A percentile compares a stretch with the other conserved stretches of the same genome.
These are phyloP conservation scores for Alloascoidea hylecoeti DNA, from an alignment of 805 yeast genomes.

Conservation along the genomic window DNA sequence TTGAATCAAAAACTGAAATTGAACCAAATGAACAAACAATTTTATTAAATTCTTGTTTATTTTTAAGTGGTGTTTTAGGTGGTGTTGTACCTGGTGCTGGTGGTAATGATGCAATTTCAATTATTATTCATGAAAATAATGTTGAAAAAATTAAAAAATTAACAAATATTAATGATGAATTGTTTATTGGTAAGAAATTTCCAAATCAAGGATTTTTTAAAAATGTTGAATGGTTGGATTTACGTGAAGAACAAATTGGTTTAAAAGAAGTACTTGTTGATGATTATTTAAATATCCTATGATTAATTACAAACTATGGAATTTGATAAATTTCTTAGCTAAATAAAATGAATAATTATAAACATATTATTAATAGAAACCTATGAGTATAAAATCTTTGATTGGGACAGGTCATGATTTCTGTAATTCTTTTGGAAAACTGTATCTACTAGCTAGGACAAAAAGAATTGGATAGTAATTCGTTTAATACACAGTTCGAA, in stretches of 20 bases:
- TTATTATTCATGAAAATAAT: conserved; percentile 40
- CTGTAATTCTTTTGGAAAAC: too few relatives aligned
- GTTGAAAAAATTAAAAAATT: conserved; percentile 18
- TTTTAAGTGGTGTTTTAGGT: conserved; percentile 64
- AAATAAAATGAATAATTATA: too few relatives aligned
- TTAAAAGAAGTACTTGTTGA: conserved; percentile 29
- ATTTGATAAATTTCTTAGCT: too few relatives aligned
- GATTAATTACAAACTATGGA: too few relatives aligned
- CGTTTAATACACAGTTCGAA: too few relatives aligned
- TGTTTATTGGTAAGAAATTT: not conserved
- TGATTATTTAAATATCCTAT: not conserved
- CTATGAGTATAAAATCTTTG: too few relatives aligned
- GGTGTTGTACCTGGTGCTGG: conserved; percentile 99
- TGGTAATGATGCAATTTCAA: conserved; percentile 84
- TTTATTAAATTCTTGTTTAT: conserved; percentile 43
- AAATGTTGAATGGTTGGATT: conserved; percentile 52
- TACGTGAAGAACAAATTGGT: conserved; percentile 50
- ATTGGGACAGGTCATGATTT: too few relatives aligned
- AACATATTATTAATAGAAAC: too few relatives aligned
- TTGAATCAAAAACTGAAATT: conserved; percentile 63
- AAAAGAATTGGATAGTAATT: too few relatives aligned
- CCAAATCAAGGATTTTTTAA: conserved; percentile 18
- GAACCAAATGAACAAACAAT: conserved; percentile 73
- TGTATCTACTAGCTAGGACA: too few relatives aligned
- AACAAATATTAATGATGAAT: conserved; percentile 8